Conservation (phyloP, 1,284 basidiomycete genomes). For the Ganoderma resinaceum region DNA sequence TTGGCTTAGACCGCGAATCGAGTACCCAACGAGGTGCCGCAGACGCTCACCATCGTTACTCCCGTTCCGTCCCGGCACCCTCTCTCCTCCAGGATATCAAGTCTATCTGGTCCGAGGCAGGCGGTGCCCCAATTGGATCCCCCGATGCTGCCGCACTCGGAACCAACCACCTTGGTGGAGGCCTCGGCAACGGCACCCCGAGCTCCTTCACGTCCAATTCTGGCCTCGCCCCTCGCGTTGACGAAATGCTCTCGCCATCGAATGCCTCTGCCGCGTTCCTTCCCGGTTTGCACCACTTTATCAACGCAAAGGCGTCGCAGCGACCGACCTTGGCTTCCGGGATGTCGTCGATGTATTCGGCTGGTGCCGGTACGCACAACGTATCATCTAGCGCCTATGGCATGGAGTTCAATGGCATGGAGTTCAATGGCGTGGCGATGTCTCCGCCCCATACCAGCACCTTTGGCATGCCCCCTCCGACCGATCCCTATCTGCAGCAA, state of each 20-base stretch:
- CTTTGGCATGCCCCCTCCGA: slow-evolving; percentile 39
- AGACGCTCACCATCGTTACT: slow-evolving; percentile 71
- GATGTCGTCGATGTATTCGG: slow-evolving; percentile 35
- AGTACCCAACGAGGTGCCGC: slow-evolving; percentile 36
- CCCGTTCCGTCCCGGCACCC: slow-evolving; percentile 78
- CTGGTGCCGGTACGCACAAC: slow-evolving; percentile 30
- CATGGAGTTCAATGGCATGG: slow-evolving; percentile 34
- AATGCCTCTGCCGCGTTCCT: slow-evolving; percentile 84
- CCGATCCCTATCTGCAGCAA: slow-evolving; percentile 35
- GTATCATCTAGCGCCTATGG: slow-evolving; percentile 36
- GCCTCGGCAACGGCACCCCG: slow-evolving; percentile 52
- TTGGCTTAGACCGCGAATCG: slow-evolving; percentile 31
- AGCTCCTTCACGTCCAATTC: slow-evolving; percentile 54
- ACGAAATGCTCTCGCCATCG: slow-evolving; percentile 52
- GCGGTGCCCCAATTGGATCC: slow-evolving; percentile 39
- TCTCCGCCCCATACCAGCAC: slow-evolving; percentile 38
- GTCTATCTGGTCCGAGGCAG: slow-evolving; percentile 70
- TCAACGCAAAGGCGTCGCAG: slow-evolving; percentile 50
- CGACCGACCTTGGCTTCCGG: slow-evolving; percentile 35
- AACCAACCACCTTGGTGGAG: slow-evolving; percentile 34
- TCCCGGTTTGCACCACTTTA: slow-evolving; percentile 69
- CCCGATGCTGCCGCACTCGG: slow-evolving; percentile 35
- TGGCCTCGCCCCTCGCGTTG: slow-evolving; percentile 45
- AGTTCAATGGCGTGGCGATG: slow-evolving; percentile 36
- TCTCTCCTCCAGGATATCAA: slow-evolving; percentile 75